phyloP scores from a whole-genome alignment of 768 basidiomycete genomes.

The Suillus subaureus region DNA sequence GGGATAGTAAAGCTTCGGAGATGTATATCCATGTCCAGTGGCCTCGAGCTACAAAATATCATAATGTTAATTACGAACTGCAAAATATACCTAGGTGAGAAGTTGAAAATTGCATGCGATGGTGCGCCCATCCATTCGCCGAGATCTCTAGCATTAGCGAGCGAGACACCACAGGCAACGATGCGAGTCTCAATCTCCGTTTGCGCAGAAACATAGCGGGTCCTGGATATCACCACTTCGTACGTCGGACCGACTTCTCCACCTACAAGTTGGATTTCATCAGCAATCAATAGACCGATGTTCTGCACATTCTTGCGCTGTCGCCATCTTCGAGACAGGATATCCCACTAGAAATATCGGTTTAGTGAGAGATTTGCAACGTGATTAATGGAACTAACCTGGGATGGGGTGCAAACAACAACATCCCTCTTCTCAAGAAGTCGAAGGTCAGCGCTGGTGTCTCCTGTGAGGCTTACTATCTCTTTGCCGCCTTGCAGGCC shows the following conservation, averaged over 20 bases:
- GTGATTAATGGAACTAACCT: constrained; percentile 49
- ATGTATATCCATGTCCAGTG: constrained; percentile 96
- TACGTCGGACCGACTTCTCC: constrained; percentile 96
- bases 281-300: constrained; percentile 90
- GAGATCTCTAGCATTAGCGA: constrained; percentile 93
- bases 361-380: constrained; percentile 7
- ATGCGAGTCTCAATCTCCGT: constrained; percentile 92
- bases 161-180: constrained; percentile 91
- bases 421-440: constrained; percentile 90
- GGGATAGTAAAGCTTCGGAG: constrained; percentile 93
- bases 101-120: constrained; percentile 96
- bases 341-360: constrained; percentile 74
- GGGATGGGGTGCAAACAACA: constrained; percentile 90
- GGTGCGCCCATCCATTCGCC: constrained; percentile 98
- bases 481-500: constrained; percentile 89
- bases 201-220: constrained; percentile 95
- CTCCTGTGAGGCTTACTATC: constrained; percentile 91
- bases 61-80: constrained; percentile 1
- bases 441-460: constrained; percentile 89
- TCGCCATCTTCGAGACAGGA: constrained; percentile 92
- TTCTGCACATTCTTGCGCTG: constrained; percentile 96
- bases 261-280: constrained; percentile 93
- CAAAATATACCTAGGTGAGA: constrained; percentile 75
- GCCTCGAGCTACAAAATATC: constrained; percentile 70
- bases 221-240: constrained; percentile 93